Evolutionary conservation across 1,284 basidiomycete genomes (phyloP).

Genomic region (Heterobasidion parviporum): DNA sequence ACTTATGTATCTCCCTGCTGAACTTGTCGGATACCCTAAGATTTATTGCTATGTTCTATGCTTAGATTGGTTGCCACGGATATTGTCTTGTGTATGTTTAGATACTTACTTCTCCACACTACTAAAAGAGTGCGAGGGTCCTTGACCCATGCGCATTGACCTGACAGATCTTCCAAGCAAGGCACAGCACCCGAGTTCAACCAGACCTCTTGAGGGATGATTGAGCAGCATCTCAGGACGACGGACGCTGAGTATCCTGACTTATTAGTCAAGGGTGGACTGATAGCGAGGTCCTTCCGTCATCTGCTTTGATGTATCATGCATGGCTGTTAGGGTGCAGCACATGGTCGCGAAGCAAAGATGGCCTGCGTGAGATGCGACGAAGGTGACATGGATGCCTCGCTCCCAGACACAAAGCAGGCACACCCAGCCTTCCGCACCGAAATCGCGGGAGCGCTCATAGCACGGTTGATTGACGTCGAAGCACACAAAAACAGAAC

Average conservation of each 20-base stretch:
- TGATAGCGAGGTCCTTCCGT: conserved; percentile 1
- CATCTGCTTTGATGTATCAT: neutral
- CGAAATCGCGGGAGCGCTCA: neutral
- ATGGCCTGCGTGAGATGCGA: conserved; percentile 1
- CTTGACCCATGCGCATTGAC: too few species aligned
- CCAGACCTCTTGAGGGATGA: neutral
- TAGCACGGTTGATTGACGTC: conserved; percentile 3
- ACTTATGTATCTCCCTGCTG: neutral
- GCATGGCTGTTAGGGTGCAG: conserved; percentile 2
- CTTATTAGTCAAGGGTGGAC: too few species aligned
- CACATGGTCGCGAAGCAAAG: conserved; percentile 16
- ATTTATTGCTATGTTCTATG: conserved; percentile 1
- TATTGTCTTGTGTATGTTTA: neutral
- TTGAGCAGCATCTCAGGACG: neutral
- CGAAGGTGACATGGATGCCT: neutral
- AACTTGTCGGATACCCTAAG: conserved; percentile 1
- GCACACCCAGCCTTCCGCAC: neutral
- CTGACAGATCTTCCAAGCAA: neutral
- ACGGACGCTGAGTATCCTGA: neutral
- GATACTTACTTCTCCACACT: neutral
- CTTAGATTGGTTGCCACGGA: neutral
- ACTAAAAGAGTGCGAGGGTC: too few species aligned
- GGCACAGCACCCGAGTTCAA: neutral
- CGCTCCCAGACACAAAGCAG: neutral
- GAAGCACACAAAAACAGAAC: neutral